Base-by-base conservation (phyloP, 2,329 filamentous ascomycete genomes). In the Dendrostoma leiphaemia region DNA sequence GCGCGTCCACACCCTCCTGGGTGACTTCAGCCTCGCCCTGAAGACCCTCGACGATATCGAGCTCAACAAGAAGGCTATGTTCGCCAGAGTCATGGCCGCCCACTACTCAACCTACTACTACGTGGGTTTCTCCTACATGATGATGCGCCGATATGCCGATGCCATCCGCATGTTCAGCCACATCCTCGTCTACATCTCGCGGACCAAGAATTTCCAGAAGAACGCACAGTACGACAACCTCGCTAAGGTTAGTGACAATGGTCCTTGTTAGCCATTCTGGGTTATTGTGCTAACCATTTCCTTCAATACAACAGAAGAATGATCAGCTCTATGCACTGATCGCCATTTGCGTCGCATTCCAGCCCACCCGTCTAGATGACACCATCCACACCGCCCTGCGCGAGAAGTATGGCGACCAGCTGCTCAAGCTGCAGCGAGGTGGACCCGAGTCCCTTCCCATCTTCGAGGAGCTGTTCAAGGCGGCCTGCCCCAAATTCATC, bases 41-140 rank as follows among this genome's bases (percentile, higher is more conserved):
- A 99, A 97, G 85, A 99, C 94, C 32, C 89, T 99, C 62, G 94
- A 99, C 72, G 93, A 97, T 72, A 97, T 99, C 69, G 94, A 99
- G 83, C 86, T 99, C 67, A 99, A 97, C 83, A 99, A 99, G 83
- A 97, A 97, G 82, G 92, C 94, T 74, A 97, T 97, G 90, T 99
- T 99, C 72, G 93, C 94, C 60, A 90, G 94, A 63, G 94, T 99
- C 72, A 97, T 99, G 94, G 93, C 94, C 51, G 94, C 94, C 55
- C 94, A 99, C 81, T 97, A 97, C 80, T 97, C 93, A 64, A 99
- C 94, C 62, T 99, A 97, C 85, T 99, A 99, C 85, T 97, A 97
- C 73, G 93, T 99, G 60, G 94, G 94, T 64, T 99, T 99, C 85
- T 96, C 91, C 64, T 99, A 99, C 88, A 97, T 99, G 93, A 99